phyloP scores from a whole-genome alignment of 768 basidiomycete genomes.

The Russula sp. region DNA sequence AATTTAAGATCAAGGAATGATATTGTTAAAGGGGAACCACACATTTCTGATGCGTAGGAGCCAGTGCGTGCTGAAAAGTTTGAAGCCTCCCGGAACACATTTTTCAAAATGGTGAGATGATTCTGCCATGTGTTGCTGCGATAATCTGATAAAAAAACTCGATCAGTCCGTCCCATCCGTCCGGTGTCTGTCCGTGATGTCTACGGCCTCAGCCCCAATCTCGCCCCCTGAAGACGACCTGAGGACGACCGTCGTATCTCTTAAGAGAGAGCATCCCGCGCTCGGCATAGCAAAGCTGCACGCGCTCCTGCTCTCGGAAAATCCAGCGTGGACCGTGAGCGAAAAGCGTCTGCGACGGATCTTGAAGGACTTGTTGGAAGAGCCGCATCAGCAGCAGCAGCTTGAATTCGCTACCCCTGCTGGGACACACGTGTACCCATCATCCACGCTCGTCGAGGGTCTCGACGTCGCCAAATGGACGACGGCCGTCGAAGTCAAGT shows the following conservation, averaged over 20 bases:
- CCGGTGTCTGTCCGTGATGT: not conserved
- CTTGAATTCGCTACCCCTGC: not conserved
- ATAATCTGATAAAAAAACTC: not conserved
- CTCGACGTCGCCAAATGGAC: slow-evolving; percentile 61
- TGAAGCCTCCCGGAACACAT: no score
- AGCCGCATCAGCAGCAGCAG: slow-evolving; percentile 23
- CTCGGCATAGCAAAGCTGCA: slow-evolving; percentile 72
- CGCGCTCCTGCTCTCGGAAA: slow-evolving; percentile 44
- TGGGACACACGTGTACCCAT: slow-evolving; percentile 36
- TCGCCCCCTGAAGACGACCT: slow-evolving; percentile 58
- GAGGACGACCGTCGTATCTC: slow-evolving; percentile 41
- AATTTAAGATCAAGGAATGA: no score
- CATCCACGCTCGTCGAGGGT: slow-evolving; percentile 54
- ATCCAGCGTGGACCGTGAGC: slow-evolving; percentile 72
- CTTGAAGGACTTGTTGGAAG: slow-evolving; percentile 54
- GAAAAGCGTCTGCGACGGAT: slow-evolving; percentile 77
- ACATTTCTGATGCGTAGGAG: no score
- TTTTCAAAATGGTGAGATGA: no score
- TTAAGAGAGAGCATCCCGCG: slow-evolving; percentile 51
- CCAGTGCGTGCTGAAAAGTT: no score
- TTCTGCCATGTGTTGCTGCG: no score
- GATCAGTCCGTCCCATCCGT: no score
- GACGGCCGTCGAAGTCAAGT: slow-evolving; percentile 53
- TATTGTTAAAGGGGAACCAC: no score
- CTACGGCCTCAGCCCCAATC: not conserved